Percentiles rank a stretch among this genome's conserved stretches.
Conservation (phyloP, 2,329 filamentous ascomycete genomes). For the Aspergillus sp. region DNA sequence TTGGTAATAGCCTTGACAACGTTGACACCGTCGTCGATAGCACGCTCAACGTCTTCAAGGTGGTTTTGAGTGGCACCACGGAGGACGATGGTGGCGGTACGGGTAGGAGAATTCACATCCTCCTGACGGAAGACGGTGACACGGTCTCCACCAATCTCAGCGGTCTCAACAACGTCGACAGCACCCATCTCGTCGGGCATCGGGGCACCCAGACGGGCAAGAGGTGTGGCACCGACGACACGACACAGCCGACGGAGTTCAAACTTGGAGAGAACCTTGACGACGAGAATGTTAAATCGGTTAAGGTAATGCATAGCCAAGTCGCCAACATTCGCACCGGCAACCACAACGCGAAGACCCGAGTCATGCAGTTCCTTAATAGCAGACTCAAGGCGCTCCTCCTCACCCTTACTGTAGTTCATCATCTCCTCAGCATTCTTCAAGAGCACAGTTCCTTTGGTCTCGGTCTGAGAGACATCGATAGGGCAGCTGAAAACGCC, state of each 20-base stretch:
- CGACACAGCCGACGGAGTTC: conserved; percentile 91
- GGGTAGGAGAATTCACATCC: conserved; percentile 65
- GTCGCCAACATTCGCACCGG: conserved; percentile 89
- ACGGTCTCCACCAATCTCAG: conserved; percentile 95
- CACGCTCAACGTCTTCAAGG: conserved; percentile 91
- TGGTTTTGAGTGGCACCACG: conserved; percentile 97
- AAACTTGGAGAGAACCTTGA: conserved; percentile 97
- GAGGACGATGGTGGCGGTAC: conserved; percentile 89
- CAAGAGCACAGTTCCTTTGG: conserved; percentile 92
- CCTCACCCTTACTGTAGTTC: conserved; percentile 96
- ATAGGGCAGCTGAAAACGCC: conserved; percentile 95
- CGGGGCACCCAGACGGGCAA: conserved; percentile 87
- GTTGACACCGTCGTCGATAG: conserved; percentile 96
- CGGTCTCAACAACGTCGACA: conserved; percentile 90
- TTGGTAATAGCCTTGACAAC: conserved; percentile 97
- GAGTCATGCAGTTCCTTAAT: conserved; percentile 97
- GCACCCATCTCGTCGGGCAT: conserved; percentile 99
- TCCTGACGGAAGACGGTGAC: conserved; percentile 99
- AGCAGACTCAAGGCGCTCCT: conserved; percentile 77
- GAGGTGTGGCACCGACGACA: conserved; percentile 91
- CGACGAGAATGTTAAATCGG: conserved; percentile 89
- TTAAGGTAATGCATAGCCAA: conserved; percentile 96
- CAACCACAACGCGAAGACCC: conserved; percentile 83
- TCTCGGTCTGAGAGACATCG: conserved; percentile 93
- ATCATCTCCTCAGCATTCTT: conserved; percentile 99